Conservation (phyloP, 2,329 filamentous ascomycete species). For the Xylaria sp. region DNA sequence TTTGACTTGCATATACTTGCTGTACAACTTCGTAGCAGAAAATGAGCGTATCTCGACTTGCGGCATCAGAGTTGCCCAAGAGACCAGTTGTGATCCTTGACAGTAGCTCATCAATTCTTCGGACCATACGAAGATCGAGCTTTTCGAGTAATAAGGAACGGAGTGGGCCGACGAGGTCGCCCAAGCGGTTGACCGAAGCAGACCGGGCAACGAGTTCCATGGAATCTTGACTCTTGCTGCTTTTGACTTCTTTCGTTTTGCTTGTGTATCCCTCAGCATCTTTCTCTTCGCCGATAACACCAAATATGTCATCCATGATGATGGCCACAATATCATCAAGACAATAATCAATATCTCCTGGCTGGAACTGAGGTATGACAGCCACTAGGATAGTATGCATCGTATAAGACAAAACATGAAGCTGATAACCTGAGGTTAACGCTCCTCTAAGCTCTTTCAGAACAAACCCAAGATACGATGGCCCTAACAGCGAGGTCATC, state of each 20-base stretch:
- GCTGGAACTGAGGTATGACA: slow-evolving; percentile 75
- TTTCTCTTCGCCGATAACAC: slow-evolving; percentile 91
- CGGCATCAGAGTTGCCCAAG: slow-evolving; percentile 80
- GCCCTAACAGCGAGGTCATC: slow-evolving; percentile 82
- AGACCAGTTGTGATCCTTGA: slow-evolving; percentile 85
- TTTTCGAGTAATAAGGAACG: slow-evolving; percentile 83
- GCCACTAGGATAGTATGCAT: slow-evolving; percentile 89
- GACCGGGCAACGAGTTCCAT: slow-evolving; percentile 92
- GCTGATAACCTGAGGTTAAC: slow-evolving; percentile 85
- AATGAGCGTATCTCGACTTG: slow-evolving; percentile 83
- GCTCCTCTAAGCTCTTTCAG: slow-evolving; percentile 88
- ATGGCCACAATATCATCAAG: slow-evolving; percentile 80
- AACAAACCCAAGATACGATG: slow-evolving; percentile 89
- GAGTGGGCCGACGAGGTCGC: slow-evolving; percentile 80
- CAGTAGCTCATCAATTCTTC: slow-evolving; percentile 90
- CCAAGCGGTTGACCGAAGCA: slow-evolving; percentile 77
- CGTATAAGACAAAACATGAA: slow-evolving; percentile 95
- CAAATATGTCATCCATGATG: slow-evolving; percentile 98
- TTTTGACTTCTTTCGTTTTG: slow-evolving; percentile 97
- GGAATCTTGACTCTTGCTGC: slow-evolving; percentile 96
- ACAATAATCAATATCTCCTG: slow-evolving; percentile 91
- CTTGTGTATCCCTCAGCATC: slow-evolving; percentile 95
- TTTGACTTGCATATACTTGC: slow-evolving; percentile 77
- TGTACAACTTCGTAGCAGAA: slow-evolving; percentile 97
- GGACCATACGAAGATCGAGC: slow-evolving; percentile 81